Evolutionary conservation across 1,284 basidiomycete genomes (phyloP), one percentile per base, ranked within the genome.

Genomic region (Fistulina hepatica): DNA sequence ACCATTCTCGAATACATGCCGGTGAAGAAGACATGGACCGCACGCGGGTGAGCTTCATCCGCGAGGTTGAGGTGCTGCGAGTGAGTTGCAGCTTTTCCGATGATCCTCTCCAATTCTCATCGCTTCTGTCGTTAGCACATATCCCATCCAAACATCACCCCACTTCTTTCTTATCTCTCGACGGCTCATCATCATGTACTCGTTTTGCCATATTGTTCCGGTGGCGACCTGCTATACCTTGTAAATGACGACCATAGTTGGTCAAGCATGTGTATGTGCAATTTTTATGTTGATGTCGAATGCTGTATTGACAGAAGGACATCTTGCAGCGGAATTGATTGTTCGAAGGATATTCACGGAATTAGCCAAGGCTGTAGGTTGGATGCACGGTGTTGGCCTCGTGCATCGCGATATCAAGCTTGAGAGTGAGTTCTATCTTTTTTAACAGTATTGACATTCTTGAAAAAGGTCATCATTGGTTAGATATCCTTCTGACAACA

Each of bases 391-490:
- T 32, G 80, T 88, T 21, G 80, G 81, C 2, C 71, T 94, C 25
- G 89, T 94, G 1, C 91, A 95, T 60, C 73, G 91, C 2, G 91
- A 95, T 60, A 81, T 95, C 61, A 95, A 95, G 63, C 74, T 95
- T 13, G 91, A 95, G 60, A 95, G 88, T 91, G 51, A 52, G 85
- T 71, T 2, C 34, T 32, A 37, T 23, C 34, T 35, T 19, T 22
- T 36, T 24, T 23, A 30, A 33, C 17, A 27, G 11, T 25, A 16
- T 13, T 23, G 37, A 16, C 44, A 26, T 36, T 30, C 21, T 8
- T 26, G 13, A 39, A 35, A n/a, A 30, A n/a, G n/a, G n/a, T n/a
- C n/a, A n/a, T 7, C 33, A 12, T 20, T 13, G 15, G 19, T 11
- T 32, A 47, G 77, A 81, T 51, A 73, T 81, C 44, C 63, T 81